Evolutionary conservation across 1,139 yeast species (phyloP).

Genomic region (Yamadazyma sp.): DNA sequence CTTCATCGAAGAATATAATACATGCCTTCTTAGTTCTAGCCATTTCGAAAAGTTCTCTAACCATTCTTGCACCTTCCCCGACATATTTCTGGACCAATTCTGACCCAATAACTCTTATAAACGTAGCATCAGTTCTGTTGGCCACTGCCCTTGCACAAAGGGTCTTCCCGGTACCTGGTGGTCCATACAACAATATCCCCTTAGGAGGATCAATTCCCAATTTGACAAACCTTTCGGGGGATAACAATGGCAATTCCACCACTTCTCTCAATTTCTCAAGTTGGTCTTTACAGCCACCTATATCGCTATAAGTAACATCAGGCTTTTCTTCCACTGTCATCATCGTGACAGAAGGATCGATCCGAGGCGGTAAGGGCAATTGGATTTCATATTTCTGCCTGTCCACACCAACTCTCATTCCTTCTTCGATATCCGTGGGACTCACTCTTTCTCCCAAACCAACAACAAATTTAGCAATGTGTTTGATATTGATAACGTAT

Average conservation of each 20-base stretch:
- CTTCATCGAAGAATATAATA: slow-evolving; percentile 93
- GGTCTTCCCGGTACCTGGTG: slow-evolving; percentile 99
- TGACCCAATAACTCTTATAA: slow-evolving; percentile 95
- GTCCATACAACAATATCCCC: slow-evolving; percentile 93
- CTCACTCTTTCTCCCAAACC: slow-evolving; percentile 95
- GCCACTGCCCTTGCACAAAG: slow-evolving; percentile 98
- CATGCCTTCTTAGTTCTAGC: slow-evolving; percentile 98
- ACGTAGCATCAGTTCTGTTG: slow-evolving; percentile 97
- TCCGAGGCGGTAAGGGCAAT: slow-evolving; percentile 94
- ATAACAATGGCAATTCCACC: slow-evolving; percentile 88
- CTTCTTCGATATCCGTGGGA: slow-evolving; percentile 98
- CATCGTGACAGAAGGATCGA: slow-evolving; percentile 98
- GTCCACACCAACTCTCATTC: slow-evolving; percentile 99
- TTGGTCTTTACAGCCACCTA: slow-evolving; percentile 98
- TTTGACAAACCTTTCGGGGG: slow-evolving; percentile 95
- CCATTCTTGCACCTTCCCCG: slow-evolving; percentile 99
- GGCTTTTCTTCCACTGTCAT: slow-evolving; percentile 99
- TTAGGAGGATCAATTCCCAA: slow-evolving; percentile 98
- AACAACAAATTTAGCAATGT: slow-evolving; percentile 96
- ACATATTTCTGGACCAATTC: slow-evolving; percentile 97
- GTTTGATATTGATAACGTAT: slow-evolving; percentile 94
- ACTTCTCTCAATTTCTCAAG: slow-evolving; percentile 96
- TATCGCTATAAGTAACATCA: slow-evolving; percentile 85
- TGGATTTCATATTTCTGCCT: slow-evolving; percentile 95
- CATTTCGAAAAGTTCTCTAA: slow-evolving; percentile 96